A percentile compares a stretch with the other conserved stretches of the same genome.
Conservation (phyloP, 495 filamentous ascomycete species). For the Cairneyella variabilis region DNA sequence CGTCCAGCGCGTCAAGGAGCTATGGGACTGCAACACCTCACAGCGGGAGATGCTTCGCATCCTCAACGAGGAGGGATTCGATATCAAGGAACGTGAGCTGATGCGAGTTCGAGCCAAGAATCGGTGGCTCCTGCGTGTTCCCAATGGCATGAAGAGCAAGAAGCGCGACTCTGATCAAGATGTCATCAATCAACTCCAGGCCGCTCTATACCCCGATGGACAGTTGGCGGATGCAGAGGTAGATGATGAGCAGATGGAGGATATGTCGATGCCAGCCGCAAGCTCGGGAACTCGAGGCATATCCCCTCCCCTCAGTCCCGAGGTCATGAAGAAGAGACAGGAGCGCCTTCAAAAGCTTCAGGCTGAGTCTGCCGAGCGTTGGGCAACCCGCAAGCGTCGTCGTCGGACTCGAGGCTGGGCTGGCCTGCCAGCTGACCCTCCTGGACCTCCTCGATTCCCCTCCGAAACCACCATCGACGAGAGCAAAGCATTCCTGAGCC, state of each 20-base stretch:
- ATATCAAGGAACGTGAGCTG: conserved; percentile 66
- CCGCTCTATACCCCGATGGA: conserved; percentile 25
- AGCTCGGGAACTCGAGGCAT: conserved; percentile 16
- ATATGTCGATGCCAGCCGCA: conserved; percentile 3
- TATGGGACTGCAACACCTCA: conserved; percentile 69
- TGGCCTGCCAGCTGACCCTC: conserved; percentile 69
- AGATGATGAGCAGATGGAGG: conserved; percentile 18
- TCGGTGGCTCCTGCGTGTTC: conserved; percentile 58
- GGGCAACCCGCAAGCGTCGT: conserved; percentile 64
- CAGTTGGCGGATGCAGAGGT: conserved; percentile 21
- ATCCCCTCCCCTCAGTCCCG: conserved; percentile 44
- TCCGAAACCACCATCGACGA: conserved; percentile 82
- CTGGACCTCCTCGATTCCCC: conserved; percentile 70
- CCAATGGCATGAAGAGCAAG: conserved; percentile 50
- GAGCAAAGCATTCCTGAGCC: conserved; percentile 62
- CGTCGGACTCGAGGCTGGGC: conserved; percentile 68
- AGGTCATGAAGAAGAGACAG: conserved; percentile 51
- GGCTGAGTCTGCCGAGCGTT: conserved; percentile 59
- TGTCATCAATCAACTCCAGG: conserved; percentile 25
- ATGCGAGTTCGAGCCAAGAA: conserved; percentile 62
- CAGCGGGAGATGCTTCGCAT: conserved; percentile 71
- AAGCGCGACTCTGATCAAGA: conserved; percentile 28
- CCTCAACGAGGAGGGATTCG: conserved; percentile 60
- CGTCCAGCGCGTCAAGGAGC: conserved; percentile 62
- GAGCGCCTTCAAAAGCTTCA: conserved; percentile 54